Conservation (phyloP, 108 stramenopile genomes). For the Seminavis robusta region DNA sequence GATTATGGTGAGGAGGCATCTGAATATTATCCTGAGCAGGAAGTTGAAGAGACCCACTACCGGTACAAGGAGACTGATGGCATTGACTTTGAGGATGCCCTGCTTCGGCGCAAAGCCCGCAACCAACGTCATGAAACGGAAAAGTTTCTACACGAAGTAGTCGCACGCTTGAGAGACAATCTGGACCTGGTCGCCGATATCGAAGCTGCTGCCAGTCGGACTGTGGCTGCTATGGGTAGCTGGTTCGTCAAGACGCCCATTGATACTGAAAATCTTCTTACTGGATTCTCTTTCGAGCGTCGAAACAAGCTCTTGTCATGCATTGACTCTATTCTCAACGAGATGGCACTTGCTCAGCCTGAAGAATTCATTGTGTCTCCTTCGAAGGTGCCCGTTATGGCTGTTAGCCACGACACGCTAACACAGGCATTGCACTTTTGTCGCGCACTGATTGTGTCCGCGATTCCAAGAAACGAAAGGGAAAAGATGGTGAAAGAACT, state of each 20-base stretch:
- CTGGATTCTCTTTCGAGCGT: constrained; percentile 5
- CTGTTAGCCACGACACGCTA: too few relatives aligned
- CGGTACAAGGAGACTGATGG: background rate
- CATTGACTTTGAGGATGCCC: too few relatives aligned
- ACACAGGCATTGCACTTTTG: too few relatives aligned
- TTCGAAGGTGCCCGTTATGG: background rate
- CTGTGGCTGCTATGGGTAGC: background rate
- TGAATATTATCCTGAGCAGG: too few relatives aligned
- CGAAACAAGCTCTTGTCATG: background rate
- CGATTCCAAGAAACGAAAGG: too few relatives aligned
- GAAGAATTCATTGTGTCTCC: constrained; percentile 14
- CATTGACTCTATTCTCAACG: constrained; percentile 1
- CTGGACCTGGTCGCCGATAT: constrained; percentile 18
- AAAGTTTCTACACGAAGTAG: constrained; percentile 25
- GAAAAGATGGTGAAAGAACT: too few relatives aligned
- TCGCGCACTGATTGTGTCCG: too few relatives aligned
- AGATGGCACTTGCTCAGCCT: constrained; percentile 2
- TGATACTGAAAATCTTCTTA: constrained; percentile 9
- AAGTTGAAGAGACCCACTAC: background rate
- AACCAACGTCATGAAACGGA: constrained; percentile 31
- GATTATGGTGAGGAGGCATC: too few relatives aligned
- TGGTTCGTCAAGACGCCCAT: background rate
- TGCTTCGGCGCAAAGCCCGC: background rate
- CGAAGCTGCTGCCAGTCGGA: constrained; percentile 2
- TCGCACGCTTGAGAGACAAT: constrained; percentile 37